These are phyloP conservation scores for Vicia villosa DNA, from an alignment of 306 rosid species.

Conservation along the genomic window DNA sequence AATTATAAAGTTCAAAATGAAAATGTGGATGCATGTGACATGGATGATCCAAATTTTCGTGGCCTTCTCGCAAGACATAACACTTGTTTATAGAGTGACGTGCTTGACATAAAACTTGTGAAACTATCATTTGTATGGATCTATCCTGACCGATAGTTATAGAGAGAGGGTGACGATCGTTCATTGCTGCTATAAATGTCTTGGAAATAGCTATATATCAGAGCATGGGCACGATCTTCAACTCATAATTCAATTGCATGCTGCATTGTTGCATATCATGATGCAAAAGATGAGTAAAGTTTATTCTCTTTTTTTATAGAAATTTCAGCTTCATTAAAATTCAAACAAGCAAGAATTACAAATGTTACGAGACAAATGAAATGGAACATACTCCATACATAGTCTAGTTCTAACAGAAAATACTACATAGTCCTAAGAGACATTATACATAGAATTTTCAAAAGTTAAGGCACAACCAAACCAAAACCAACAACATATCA, in stretches of 20 bases:
- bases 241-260: background rate
- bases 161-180: conserved; percentile 72
- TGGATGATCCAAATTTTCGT: conserved; percentile 73
- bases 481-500: too few species aligned
- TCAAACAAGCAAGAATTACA: too few species aligned
- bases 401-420: too few species aligned
- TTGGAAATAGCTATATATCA: conserved; percentile 22
- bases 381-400: too few species aligned
- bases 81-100: conserved; percentile 84
- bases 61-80: conserved; percentile 95
- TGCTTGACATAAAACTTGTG: conserved; percentile 79
- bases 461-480: too few species aligned
- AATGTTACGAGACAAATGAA: too few species aligned
- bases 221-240: too few species aligned
- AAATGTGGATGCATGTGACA: conserved; percentile 80
- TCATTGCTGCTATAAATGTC: conserved; percentile 91
- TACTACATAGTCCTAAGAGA: too few species aligned
- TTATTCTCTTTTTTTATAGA: background rate
- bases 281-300: conserved; percentile 2
- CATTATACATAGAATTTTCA: too few species aligned
- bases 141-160: conserved; percentile 83
- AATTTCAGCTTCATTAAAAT: too few species aligned
- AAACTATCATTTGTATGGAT: conserved; percentile 73
- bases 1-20: conserved; percentile 79
- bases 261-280: conserved; percentile 6